These are phyloP conservation scores for Lagenaria siceraria DNA, from an alignment of 306 rosid genomes.

Conservation along the genomic window DNA sequence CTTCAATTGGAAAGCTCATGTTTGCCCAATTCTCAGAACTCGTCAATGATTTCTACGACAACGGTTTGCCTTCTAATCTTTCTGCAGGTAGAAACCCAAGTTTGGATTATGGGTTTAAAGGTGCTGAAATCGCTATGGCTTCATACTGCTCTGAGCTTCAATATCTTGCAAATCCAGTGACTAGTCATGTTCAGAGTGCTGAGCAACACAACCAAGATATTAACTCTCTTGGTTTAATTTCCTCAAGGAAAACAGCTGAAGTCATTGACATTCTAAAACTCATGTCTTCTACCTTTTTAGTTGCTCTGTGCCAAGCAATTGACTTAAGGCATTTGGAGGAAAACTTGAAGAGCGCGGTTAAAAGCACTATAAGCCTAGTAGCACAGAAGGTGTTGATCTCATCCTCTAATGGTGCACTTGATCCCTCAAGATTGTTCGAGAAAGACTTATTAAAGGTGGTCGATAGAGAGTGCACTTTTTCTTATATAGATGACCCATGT, in stretches of 20 bases:
- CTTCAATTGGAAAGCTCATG: slow-evolving; percentile 79
- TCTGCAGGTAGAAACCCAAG: slow-evolving; percentile 63
- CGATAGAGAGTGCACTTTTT: slow-evolving; percentile 47
- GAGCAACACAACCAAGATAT: slow-evolving; percentile 92
- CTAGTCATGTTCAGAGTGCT: slow-evolving; percentile 78
- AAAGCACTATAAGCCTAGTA: slow-evolving; percentile 49
- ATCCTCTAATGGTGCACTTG: slow-evolving; percentile 53
- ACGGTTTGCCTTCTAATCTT: slow-evolving; percentile 77
- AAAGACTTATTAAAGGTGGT: slow-evolving; percentile 62
- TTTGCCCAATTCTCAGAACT: slow-evolving; percentile 90
- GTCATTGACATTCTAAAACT: slow-evolving; percentile 64
- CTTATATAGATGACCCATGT: slow-evolving; percentile 71
- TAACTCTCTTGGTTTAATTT: slow-evolving; percentile 72
- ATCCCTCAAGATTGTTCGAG: slow-evolving; percentile 69
- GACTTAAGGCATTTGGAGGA: slow-evolving; percentile 89
- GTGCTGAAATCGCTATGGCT: slow-evolving; percentile 85
- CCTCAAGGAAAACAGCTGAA: slow-evolving; percentile 65
- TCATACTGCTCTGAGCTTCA: slow-evolving; percentile 78
- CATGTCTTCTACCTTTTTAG: slow-evolving; percentile 62
- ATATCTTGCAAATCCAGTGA: slow-evolving; percentile 69
- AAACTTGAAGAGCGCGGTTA: slow-evolving; percentile 55
- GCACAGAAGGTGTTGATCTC: slow-evolving; percentile 64
- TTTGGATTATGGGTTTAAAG: slow-evolving; percentile 85
- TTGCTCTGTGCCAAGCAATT: slow-evolving; percentile 75
- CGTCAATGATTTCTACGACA: slow-evolving; percentile 73